Evolutionary conservation across 2,329 filamentous ascomycete species (phyloP), one percentile per base, ranked within the genome.

Genomic region (Calonectria hongkongensis): DNA sequence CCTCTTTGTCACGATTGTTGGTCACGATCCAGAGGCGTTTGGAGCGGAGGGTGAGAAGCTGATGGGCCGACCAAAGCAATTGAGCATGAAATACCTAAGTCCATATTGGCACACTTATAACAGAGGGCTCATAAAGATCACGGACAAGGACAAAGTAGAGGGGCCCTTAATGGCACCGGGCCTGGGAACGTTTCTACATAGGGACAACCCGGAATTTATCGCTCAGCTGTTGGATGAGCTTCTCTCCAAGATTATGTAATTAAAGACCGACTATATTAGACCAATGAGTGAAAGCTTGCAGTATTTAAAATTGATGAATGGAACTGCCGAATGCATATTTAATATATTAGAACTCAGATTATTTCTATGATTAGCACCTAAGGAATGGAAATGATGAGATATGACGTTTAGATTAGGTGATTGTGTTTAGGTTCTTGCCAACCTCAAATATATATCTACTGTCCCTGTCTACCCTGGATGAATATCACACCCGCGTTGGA

Each of bases 101-200:
- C 87, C 89, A 0, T 84, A 83, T 2, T 92, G 90, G 90, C 82
- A 85, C 2, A 73, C 62, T 33, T 92, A 91, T 74, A 91, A 92
- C 63, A 81, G 88, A 68, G 88, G 86, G 0, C 75, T 92, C 21
- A 79, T 83, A 0, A 81, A 80, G 28, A 83, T 91, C 13, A 89
- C 86, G 0, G 81, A 81, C 3, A 66, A 77, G 0, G 82, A 83
- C 9, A 84, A 79, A 43, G 84, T 91, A 6, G 67, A 71, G 25
- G 79, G 79, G 0, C 78, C 78, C 2, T 18, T 76, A 41, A 71
- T 75, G 10, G 78, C 66, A 4, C 64, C 75, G 0, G 66, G 65
- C 1, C 58, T 75, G 0, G 76, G 75, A 2, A 76, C 80, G 36
- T 79, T 80, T 71, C 86, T 92, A 28, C 90, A 91, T 74, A 83